Base-by-base conservation (phyloP, 2,329 filamentous ascomycete genomes). In the Venturia carpophila region DNA sequence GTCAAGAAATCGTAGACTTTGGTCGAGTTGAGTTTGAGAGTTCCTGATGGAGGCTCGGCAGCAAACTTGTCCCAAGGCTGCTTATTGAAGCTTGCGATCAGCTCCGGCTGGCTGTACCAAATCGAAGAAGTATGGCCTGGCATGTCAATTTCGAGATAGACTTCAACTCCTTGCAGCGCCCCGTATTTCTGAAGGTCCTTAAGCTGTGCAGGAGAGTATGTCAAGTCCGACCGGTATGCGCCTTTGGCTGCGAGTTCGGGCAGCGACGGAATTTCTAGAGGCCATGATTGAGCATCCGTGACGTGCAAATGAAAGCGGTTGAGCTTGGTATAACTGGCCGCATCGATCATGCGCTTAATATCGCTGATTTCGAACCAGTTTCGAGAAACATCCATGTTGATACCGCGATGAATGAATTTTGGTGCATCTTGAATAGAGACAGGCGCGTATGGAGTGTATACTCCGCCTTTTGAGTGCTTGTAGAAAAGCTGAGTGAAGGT, bases 211-310 rank as follows among this genome's bases (percentile, higher is more conserved):
- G 87, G 81, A 0, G 82, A 84, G 78, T 94, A 96, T 0, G 84
- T 83, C 63, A 90, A 79, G 58, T 83, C 83, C 21, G 81, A 79
- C 30, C 81, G 80, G 72, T 95, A 95, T 0, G 90, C 87, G 43
- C 91, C 91, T 73, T 90, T 87, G 63, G 80, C 75, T 3, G 90
- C 82, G 1, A 96, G 79, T 66, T 87, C 83, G 3, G 91, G 89
- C 67, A 96, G 76, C 2, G 88, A 76, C 0, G 90, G 89, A 62
- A 96, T 87, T 69, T 91, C 90, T 30, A 96, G 79, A 0, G 91
- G 91, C 88, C 91, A 95, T 4, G 90, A 90, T 75, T 95, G 91
- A 19, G 88, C 86, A 75, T 95, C 91, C 5, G 90, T 94, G 66
- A 88, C 82, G 78, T 95, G 91, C 64, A 93, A 79, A 75, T 94